Percentiles rank a stretch among this genome's conserved stretches.
These are phyloP conservation scores for Lolium rigidum DNA, from an alignment of 176 grass and related monocot species.

Conservation along the genomic window DNA sequence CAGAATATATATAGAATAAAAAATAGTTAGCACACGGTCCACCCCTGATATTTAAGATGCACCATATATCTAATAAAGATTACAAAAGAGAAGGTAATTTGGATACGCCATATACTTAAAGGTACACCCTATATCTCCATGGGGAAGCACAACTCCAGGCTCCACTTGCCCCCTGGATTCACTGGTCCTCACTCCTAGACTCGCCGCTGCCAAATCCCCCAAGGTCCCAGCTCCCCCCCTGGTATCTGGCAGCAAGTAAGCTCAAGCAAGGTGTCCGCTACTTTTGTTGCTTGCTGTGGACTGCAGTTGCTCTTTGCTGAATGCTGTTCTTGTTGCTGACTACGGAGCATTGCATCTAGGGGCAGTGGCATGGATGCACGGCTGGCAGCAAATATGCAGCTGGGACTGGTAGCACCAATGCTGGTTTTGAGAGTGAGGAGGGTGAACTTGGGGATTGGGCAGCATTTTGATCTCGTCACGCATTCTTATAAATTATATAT, in stretches of 20 bases:
- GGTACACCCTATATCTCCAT: not conserved
- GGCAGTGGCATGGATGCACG: not conserved
- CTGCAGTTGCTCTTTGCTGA: not conserved
- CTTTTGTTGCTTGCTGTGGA: not conserved
- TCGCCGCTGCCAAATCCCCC: no score
- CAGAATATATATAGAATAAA: conserved; percentile 1
- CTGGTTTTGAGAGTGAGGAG: not conserved
- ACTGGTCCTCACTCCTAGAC: no score
- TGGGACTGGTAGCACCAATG: not conserved
- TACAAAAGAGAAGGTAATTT: not conserved
- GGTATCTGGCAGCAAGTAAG: not conserved
- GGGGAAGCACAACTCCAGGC: not conserved
- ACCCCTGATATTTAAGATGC: not conserved
- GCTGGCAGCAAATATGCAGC: not conserved
- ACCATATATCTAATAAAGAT: not conserved
- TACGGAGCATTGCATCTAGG: not conserved
- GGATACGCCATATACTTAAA: not conserved
- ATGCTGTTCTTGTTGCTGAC: not conserved
- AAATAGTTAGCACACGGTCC: not conserved
- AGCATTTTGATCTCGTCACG: not conserved
- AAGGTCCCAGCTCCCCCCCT: not conserved
- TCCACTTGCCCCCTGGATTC: not conserved
- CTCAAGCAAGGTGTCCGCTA: not conserved
- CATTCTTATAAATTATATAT: not conserved
- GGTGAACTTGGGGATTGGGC: not conserved